Percentiles rank a stretch among this genome's conserved stretches.
These are phyloP conservation scores for Eimeria sp. DNA, from an alignment of 169 alveolate species.

Conservation along the genomic window DNA sequence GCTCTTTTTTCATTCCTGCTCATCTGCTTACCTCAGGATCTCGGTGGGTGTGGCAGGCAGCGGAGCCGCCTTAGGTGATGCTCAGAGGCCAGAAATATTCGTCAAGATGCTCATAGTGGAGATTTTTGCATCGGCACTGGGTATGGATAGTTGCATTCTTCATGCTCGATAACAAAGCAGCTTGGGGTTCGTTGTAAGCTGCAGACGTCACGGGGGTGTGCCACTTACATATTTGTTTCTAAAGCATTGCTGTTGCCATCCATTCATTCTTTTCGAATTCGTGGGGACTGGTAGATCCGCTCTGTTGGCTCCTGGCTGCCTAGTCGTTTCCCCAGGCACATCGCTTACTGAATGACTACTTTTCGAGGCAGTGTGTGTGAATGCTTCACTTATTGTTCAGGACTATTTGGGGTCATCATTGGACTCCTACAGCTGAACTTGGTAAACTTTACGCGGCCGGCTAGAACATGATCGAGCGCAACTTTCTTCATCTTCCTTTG, in stretches of 20 bases:
- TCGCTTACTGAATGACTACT: too few relatives aligned
- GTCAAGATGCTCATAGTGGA: constrained; percentile 99
- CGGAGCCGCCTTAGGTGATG: constrained; percentile 99
- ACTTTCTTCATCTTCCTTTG: not conserved
- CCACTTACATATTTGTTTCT: not conserved
- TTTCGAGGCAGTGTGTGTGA: not conserved
- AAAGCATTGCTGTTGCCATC: not conserved
- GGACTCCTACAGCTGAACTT: constrained; percentile 89
- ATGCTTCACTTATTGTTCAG: constrained; percentile 26
- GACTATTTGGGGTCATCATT: constrained; percentile 86
- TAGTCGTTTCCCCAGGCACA: not conserved
- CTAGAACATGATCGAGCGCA: not conserved
- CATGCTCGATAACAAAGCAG: not conserved
- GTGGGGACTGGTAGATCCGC: not conserved
- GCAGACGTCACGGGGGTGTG: not conserved
- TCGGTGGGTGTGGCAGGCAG: constrained; percentile 99
- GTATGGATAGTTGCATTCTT: constrained; percentile 85
- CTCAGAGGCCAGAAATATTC: constrained; percentile 99
- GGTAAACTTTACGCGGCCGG: constrained; percentile 86
- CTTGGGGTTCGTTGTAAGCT: not conserved
- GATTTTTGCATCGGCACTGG: constrained; percentile 99
- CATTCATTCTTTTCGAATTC: not conserved
- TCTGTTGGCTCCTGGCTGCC: not conserved
- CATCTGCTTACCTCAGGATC: constrained; percentile 63
- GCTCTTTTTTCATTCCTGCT: not conserved